phyloP scores from a whole-genome alignment of 768 basidiomycete genomes.

The button mushroom (Agaricus bisporus) region DNA sequence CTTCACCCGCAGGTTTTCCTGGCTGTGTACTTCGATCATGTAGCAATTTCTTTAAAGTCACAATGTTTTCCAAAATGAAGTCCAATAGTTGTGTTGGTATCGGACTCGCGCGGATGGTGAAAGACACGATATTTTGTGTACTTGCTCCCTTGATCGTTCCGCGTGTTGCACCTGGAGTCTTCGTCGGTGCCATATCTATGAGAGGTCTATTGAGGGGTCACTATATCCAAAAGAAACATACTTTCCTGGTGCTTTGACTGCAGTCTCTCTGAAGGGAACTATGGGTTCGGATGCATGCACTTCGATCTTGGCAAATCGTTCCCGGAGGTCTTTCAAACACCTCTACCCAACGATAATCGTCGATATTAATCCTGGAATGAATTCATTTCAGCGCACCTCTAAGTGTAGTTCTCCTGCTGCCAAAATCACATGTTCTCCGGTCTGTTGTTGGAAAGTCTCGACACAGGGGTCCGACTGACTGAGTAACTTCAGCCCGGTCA shows the following conservation, averaged over 20 bases:
- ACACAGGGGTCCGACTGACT: constrained; percentile 96
- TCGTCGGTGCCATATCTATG: constrained; percentile 83
- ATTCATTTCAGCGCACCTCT: constrained; percentile 48
- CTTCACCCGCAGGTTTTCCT: constrained; percentile 24
- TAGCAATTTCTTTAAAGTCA: constrained; percentile 55
- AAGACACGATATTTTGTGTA: constrained; percentile 66
- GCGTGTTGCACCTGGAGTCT: constrained; percentile 59
- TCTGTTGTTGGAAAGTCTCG: constrained; percentile 94
- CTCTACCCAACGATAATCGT: constrained; percentile 44
- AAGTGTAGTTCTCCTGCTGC: constrained; percentile 95
- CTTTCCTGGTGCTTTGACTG: constrained; percentile 69
- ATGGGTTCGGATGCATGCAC: constrained; percentile 94
- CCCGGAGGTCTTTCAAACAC: constrained; percentile 92
- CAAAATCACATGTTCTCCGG: constrained; percentile 95
- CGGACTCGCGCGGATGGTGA: constrained; percentile 78
- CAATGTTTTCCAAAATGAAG: constrained; percentile 73
- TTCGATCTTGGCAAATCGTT: constrained; percentile 89
- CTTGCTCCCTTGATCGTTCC: constrained; percentile 75
- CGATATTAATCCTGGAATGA: neutral
- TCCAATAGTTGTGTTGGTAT: constrained; percentile 65
- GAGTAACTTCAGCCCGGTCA: constrained; percentile 81
- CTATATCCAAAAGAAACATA: neutral
- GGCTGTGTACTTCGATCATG: constrained; percentile 33
- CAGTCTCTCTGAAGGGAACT: constrained; percentile 96
- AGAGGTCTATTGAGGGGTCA: neutral